Evolutionary conservation across 2,329 filamentous ascomycete species (phyloP).

Genomic region (Tetracladium maxilliforme): DNA sequence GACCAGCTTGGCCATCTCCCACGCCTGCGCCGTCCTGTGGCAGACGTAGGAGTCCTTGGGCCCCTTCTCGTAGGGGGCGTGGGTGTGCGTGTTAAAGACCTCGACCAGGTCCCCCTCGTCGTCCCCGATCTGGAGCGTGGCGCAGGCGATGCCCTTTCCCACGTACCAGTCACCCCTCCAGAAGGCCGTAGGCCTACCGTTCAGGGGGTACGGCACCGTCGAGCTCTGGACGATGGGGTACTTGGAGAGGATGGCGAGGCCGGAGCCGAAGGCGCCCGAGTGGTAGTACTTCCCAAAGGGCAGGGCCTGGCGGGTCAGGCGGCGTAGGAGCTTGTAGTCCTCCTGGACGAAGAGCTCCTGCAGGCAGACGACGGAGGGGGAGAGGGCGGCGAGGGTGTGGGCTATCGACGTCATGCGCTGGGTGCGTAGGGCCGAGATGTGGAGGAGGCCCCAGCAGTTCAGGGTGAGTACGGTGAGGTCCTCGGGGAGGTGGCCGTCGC

Average conservation of each 20-base stretch:
- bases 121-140: constrained; percentile 58
- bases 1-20: constrained; percentile 87
- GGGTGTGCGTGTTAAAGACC: constrained; percentile 81
- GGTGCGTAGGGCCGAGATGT: constrained; percentile 61
- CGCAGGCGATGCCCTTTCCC: constrained; percentile 83
- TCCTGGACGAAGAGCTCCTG: constrained; percentile 89
- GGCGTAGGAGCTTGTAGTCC: constrained; percentile 68
- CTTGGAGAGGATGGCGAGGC: constrained; percentile 74
- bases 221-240: constrained; percentile 86
- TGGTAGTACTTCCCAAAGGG: constrained; percentile 91
- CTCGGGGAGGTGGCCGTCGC: too few relatives aligned
- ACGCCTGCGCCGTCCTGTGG: constrained; percentile 83
- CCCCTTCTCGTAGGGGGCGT: constrained; percentile 74
- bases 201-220: constrained; percentile 81
- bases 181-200: constrained; percentile 85
- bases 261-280: constrained; percentile 77
- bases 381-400: constrained; percentile 56
- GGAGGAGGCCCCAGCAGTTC: constrained; percentile 96
- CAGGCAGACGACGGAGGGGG: constrained; percentile 76
- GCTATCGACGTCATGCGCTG: constrained; percentile 77
- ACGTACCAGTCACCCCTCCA: constrained; percentile 94
- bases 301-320: constrained; percentile 56
- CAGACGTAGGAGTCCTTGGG: constrained; percentile 75
- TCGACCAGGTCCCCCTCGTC: constrained; percentile 55
- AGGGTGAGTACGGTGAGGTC: constrained; percentile 71